These are phyloP conservation scores for Suillus cothurnatus DNA, from an alignment of 768 basidiomycete genomes.

Conservation along the genomic window DNA sequence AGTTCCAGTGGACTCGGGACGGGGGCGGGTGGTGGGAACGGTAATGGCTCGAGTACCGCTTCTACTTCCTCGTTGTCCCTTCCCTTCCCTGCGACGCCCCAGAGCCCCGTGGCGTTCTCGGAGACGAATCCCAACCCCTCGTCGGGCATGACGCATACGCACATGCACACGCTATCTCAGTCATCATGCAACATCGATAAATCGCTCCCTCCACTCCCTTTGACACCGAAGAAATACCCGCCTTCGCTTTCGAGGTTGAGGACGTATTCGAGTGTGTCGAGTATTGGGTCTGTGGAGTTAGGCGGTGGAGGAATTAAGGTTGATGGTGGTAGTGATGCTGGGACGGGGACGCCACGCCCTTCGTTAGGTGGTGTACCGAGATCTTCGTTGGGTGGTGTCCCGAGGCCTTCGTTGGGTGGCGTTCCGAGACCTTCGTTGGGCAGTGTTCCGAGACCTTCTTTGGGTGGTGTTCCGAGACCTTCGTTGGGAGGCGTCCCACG, in stretches of 20 bases:
- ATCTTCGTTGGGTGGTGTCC: conserved; percentile 14
- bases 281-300: conserved; percentile 20
- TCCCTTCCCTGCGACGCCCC: conserved; percentile 31
- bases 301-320: conserved; percentile 7
- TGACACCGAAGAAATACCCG: conserved; percentile 21
- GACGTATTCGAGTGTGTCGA: conserved; percentile 37
- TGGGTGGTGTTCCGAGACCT: conserved; percentile 9
- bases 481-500: conserved; percentile 3
- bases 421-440: conserved; percentile 1
- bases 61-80: conserved; percentile 29
- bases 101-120: conserved; percentile 19
- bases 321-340: conserved; percentile 1
- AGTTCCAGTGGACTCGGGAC: conserved; percentile 22
- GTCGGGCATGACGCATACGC: neutral
- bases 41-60: conserved; percentile 23
- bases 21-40: neutral
- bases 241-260: conserved; percentile 26
- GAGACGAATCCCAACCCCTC: neutral
- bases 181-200: conserved; percentile 32
- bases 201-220: conserved; percentile 33
- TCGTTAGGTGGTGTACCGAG: conserved; percentile 15
- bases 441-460: conserved; percentile 18
- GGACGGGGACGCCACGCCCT: conserved; percentile 16
- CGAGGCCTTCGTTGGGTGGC: conserved; percentile 14
- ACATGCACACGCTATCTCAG: conserved; percentile 25